A percentile compares a stretch with the other conserved stretches of the same genome.
These are phyloP conservation scores for Phialophora verrucosa DNA, from an alignment of 2,329 filamentous ascomycete genomes.

Conservation along the genomic window DNA sequence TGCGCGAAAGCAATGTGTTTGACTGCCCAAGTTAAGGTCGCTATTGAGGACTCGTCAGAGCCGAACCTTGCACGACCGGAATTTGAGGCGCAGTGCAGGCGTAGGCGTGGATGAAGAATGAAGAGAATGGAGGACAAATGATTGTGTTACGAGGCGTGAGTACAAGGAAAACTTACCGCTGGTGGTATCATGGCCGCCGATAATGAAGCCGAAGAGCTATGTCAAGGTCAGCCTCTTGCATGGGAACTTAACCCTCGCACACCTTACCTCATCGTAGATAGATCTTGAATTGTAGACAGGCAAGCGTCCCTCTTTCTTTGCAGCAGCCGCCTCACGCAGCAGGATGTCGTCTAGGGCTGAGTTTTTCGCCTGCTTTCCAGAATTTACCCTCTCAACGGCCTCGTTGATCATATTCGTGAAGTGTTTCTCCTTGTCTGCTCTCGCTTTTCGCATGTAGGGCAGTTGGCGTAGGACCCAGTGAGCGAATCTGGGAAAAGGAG, in stretches of 20 bases:
- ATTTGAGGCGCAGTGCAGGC: not conserved
- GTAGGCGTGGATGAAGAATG: not conserved
- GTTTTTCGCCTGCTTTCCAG: conserved; percentile 41
- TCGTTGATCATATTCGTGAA: conserved; percentile 36
- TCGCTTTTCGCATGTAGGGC: conserved; percentile 28
- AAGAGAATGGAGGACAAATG: not conserved
- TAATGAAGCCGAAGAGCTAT: conserved; percentile 45
- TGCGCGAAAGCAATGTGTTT: conserved; percentile 49
- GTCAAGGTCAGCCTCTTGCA: not conserved
- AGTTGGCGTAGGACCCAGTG: conserved; percentile 33
- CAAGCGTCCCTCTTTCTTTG: conserved; percentile 44
- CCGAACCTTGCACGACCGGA: not conserved
- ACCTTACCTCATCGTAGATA: conserved; percentile 42
- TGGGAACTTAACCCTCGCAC: conserved; percentile 33
- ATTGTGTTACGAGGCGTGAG: not conserved
- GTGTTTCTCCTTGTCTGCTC: conserved; percentile 37
- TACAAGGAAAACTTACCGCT: not conserved
- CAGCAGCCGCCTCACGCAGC: conserved; percentile 43
- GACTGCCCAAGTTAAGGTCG: conserved; percentile 50
- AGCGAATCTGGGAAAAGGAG: conserved; percentile 31
- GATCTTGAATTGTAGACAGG: conserved; percentile 39
- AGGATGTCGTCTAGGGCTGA: conserved; percentile 49
- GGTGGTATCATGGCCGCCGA: conserved; percentile 57
- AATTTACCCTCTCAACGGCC: conserved; percentile 27
- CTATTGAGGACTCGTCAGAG: conserved; percentile 37